Conservation (phyloP, 2,329 filamentous ascomycete species). For the Tolypocladium inflatum region DNA sequence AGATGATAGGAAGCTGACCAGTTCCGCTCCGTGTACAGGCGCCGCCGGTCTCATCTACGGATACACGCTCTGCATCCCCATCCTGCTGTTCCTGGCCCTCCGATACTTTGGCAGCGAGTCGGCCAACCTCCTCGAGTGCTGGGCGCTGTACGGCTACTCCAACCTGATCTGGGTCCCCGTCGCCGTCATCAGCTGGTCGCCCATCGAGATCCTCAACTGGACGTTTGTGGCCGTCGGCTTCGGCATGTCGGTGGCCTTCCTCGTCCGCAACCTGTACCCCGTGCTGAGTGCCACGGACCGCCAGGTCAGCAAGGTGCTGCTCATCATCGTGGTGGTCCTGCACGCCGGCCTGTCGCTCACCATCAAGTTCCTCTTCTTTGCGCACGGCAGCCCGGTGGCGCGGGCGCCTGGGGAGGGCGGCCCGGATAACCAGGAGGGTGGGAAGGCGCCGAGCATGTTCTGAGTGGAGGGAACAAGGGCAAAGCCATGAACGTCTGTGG, state of each 20-base stretch:
- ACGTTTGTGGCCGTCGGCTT: constrained; percentile 85
- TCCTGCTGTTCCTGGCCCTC: constrained; percentile 76
- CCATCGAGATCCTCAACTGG: constrained; percentile 81
- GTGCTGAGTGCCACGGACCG: constrained; percentile 87
- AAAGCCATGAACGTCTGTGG: constrained; percentile 2
- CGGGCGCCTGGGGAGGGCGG: constrained; percentile 25
- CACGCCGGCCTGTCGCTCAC: constrained; percentile 87
- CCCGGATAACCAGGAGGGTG: constrained; percentile 11
- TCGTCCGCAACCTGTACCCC: constrained; percentile 80
- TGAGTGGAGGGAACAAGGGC: constrained; percentile 1
- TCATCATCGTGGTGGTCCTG: constrained; percentile 73
- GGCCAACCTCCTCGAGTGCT: constrained; percentile 89
- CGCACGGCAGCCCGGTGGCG: constrained; percentile 51
- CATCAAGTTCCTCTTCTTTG: constrained; percentile 97
- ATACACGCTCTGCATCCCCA: constrained; percentile 80
- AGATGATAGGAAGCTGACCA: not conserved
- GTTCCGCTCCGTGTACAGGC: constrained; percentile 30
- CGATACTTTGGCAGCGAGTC: constrained; percentile 94
- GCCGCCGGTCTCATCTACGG: constrained; percentile 91
- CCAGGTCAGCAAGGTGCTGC: constrained; percentile 79
- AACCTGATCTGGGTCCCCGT: constrained; percentile 98
- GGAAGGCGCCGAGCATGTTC: constrained; percentile 11
- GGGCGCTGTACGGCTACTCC: constrained; percentile 89
- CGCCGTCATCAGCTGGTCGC: constrained; percentile 83
- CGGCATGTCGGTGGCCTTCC: constrained; percentile 70